These are phyloP conservation scores for Beauveria scarabaeidicola DNA, from an alignment of 2,329 filamentous ascomycete genomes.

Conservation along the genomic window DNA sequence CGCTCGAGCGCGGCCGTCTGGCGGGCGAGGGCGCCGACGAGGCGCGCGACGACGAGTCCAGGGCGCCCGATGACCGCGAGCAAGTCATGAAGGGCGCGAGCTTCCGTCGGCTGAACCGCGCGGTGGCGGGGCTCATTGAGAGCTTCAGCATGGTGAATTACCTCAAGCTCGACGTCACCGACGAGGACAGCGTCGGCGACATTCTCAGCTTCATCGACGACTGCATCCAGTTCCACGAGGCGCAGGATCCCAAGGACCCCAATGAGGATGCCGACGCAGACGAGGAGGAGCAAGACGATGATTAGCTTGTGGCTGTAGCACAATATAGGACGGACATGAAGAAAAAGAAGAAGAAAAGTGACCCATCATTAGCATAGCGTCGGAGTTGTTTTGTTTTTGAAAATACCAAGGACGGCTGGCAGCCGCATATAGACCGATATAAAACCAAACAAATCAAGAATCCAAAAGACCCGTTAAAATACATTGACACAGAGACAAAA, in stretches of 20 bases:
- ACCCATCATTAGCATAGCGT: conserved; percentile 31
- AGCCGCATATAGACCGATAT: not conserved
- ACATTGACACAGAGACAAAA: not conserved
- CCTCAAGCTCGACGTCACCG: conserved; percentile 76
- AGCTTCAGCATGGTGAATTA: conserved; percentile 98
- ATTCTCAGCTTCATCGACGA: conserved; percentile 91
- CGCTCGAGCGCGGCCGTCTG: conserved; percentile 41
- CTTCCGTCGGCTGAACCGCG: conserved; percentile 75
- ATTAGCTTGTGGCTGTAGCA: conserved; percentile 7
- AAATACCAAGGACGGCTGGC: conserved; percentile 1
- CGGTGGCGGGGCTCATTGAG: conserved; percentile 86
- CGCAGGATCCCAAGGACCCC: conserved; percentile 82
- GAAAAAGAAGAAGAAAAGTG: not conserved
- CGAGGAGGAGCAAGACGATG: conserved; percentile 31
- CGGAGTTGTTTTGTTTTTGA: conserved; percentile 27
- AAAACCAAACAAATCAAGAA: not conserved
- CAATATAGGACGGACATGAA: not conserved
- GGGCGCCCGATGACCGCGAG: conserved; percentile 56
- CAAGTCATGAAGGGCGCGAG: conserved; percentile 72
- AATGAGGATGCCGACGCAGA: conserved; percentile 45
- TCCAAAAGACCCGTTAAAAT: not conserved
- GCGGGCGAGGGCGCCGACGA: conserved; percentile 22
- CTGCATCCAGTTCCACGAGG: conserved; percentile 86
- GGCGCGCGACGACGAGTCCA: conserved; percentile 42
- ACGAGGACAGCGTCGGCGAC: conserved; percentile 81